Evolutionary conservation across 2,329 filamentous ascomycete genomes (phyloP), one percentile per base, ranked within the genome.

Genomic region (Xylaria sp.): DNA sequence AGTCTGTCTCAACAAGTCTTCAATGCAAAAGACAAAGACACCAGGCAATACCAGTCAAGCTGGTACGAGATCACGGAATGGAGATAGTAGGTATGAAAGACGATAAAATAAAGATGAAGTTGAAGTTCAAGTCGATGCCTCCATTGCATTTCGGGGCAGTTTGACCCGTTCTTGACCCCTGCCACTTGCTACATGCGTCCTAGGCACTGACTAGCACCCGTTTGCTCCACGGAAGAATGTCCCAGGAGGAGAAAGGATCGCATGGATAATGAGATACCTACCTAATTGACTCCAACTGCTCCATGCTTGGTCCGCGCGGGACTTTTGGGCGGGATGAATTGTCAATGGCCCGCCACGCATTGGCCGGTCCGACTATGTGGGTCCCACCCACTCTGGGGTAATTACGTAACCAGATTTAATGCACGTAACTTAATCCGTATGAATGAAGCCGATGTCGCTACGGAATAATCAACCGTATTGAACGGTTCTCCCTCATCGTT

Each of bases 61-160:
- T 30, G 23, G 23, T 30, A 30, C 4, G 23, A 30, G 23, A 30
- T 30, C 23, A 30, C 23, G 23, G 23, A 30, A 30, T 30, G 37
- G 37, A 42, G 37, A 10, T 4, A 42, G 8, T 42, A 3, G 3
- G 1, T 5, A 42, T 42, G 37, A 7, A 23, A 8, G 5, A 35
- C 11, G 42, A 37, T 2, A 58, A 42, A 42, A 37, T 2, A 58
- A 42, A 42, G 2, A 13, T 19, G 51, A 30, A 52, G 54, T 16
- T 34, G 23, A 50, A 57, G 34, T 16, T 51, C 47, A 57, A 13
- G 47, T 59, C 7, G 50, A 56, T 56, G 55, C 55, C 55, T 39
- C 48, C n/a, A 48, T 53, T 52, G 18, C 34, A 10, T 42, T 54
- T 61, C 57, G 62, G 62, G 44, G 13, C 50, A 52, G 52, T 57